These are phyloP conservation scores for Periconia sp. DNA, from an alignment of 2,329 filamentous ascomycete genomes.

Conservation along the genomic window DNA sequence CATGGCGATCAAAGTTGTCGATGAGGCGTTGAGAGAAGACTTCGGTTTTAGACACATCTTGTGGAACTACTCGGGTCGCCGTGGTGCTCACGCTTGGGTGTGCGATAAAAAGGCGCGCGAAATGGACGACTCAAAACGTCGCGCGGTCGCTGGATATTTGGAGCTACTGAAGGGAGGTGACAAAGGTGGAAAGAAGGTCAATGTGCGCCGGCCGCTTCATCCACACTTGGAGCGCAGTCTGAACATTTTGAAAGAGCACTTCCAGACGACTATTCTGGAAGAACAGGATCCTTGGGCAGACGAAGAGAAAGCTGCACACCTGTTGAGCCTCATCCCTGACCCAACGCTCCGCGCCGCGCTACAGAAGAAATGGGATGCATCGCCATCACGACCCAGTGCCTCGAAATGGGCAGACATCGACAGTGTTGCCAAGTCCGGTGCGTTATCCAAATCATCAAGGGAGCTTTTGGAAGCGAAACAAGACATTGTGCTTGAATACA, in stretches of 20 bases:
- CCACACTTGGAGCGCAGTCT: slow-evolving; percentile 87
- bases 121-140: slow-evolving; percentile 83
- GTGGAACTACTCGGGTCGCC: slow-evolving; percentile 97
- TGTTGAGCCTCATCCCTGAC: slow-evolving; percentile 85
- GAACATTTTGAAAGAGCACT: slow-evolving; percentile 80
- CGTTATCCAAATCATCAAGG: slow-evolving; percentile 70
- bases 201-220: slow-evolving; percentile 80
- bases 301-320: slow-evolving; percentile 69
- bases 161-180: slow-evolving; percentile 86
- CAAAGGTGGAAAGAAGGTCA: slow-evolving; percentile 84
- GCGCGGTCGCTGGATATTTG: slow-evolving; percentile 84
- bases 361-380: slow-evolving; percentile 86
- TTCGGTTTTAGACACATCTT: slow-evolving; percentile 97
- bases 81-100: slow-evolving; percentile 97
- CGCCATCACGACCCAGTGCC: slow-evolving; percentile 72
- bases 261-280: slow-evolving; percentile 77
- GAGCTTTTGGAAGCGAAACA: slow-evolving; percentile 87
- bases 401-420: slow-evolving; percentile 97
- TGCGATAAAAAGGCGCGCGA: slow-evolving; percentile 84
- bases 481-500: slow-evolving; percentile 95
- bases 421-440: slow-evolving; percentile 74
- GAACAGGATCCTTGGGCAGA: slow-evolving; percentile 82
- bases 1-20: slow-evolving; percentile 94
- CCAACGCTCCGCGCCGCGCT: slow-evolving; percentile 74
- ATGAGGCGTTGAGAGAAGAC: slow-evolving; percentile 83